Evolutionary conservation across 805 yeast genomes (phyloP).

Genomic region (Candida jianshihensis): DNA sequence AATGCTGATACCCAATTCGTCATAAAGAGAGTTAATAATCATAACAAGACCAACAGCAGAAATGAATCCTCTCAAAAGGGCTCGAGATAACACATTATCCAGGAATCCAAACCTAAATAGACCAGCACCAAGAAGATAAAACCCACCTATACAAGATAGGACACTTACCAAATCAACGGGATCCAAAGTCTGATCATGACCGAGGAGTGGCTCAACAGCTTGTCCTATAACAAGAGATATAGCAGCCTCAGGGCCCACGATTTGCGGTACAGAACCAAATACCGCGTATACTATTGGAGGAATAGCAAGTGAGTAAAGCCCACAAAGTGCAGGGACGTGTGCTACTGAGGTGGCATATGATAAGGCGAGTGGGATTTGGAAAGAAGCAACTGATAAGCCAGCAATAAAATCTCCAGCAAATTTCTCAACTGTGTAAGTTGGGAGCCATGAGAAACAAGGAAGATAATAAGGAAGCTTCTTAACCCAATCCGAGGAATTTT

Average conservation of each 20-base stretch:
- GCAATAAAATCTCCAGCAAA: slow-evolving; percentile 65
- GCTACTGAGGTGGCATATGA: slow-evolving; percentile 77
- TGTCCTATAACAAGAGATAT: slow-evolving; percentile 80
- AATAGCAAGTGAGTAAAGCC: slow-evolving; percentile 66
- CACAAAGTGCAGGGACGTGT: slow-evolving; percentile 74
- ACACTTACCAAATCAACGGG: slow-evolving; percentile 57
- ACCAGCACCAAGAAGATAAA: slow-evolving; percentile 64
- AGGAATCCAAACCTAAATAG: slow-evolving; percentile 79
- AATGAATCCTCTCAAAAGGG: slow-evolving; percentile 75
- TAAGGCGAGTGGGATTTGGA: slow-evolving; percentile 78
- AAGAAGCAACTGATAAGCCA: slow-evolving; percentile 82
- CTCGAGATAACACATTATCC: slow-evolving; percentile 71
- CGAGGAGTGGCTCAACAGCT: slow-evolving; percentile 51
- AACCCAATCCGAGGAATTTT: slow-evolving; percentile 7
- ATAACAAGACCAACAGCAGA: slow-evolving; percentile 82
- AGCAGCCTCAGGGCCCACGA: slow-evolving; percentile 91
- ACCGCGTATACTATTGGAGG: slow-evolving; percentile 75
- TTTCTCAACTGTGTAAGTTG: slow-evolving; percentile 33
- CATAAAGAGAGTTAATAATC: slow-evolving; percentile 68
- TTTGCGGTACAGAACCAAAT: slow-evolving; percentile 79
- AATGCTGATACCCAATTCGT: slow-evolving; percentile 61
- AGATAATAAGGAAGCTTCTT: slow-evolving; percentile 50
- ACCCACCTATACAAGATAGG: slow-evolving; percentile 71
- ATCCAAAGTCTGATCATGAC: slow-evolving; percentile 34
- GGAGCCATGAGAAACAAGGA: slow-evolving; percentile 66